Evolutionary conservation across 2,329 filamentous ascomycete species (phyloP).

Genomic region (Venturia nashicola): DNA sequence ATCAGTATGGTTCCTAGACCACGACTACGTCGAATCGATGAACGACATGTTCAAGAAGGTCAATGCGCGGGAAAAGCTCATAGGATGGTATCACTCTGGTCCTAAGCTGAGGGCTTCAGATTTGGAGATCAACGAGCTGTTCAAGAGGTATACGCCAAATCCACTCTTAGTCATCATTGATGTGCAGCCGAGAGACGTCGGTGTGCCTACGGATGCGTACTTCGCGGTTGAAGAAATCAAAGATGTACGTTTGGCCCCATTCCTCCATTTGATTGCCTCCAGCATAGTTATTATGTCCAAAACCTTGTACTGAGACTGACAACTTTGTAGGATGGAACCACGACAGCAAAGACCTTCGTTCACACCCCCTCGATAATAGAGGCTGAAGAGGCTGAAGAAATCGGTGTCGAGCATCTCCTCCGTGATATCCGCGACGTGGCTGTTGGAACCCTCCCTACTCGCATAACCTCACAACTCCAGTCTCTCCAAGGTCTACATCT

Average conservation of each 20-base stretch:
- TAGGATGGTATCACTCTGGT: slow-evolving; percentile 98
- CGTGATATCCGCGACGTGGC: slow-evolving; percentile 97
- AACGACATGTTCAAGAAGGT: slow-evolving; percentile 99
- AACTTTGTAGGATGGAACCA: slow-evolving; percentile 71
- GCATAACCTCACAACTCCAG: slow-evolving; percentile 94
- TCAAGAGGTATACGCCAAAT: slow-evolving; percentile 97
- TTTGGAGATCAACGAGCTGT: slow-evolving; percentile 97
- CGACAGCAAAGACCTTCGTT: slow-evolving; percentile 92
- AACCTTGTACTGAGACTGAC: not conserved
- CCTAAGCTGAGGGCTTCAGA: slow-evolving; percentile 94
- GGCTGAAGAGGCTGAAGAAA: slow-evolving; percentile 97
- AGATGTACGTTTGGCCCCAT: slow-evolving; percentile 54
- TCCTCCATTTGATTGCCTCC: slow-evolving; percentile 5
- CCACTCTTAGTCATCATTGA: slow-evolving; percentile 95
- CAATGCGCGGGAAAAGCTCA: slow-evolving; percentile 95
- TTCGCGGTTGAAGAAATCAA: slow-evolving; percentile 99
- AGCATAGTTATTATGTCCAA: not conserved
- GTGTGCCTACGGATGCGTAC: slow-evolving; percentile 95
- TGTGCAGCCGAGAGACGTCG: slow-evolving; percentile 94
- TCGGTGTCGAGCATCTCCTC: slow-evolving; percentile 93
- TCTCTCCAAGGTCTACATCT: slow-evolving; percentile 93
- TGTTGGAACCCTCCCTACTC: slow-evolving; percentile 88
- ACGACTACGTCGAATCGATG: slow-evolving; percentile 99
- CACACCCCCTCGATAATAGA: slow-evolving; percentile 98
- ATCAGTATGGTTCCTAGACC: slow-evolving; percentile 97